phyloP scores from a whole-genome alignment of 1,139 yeast species.

The Pichia sorboxylosa region DNA sequence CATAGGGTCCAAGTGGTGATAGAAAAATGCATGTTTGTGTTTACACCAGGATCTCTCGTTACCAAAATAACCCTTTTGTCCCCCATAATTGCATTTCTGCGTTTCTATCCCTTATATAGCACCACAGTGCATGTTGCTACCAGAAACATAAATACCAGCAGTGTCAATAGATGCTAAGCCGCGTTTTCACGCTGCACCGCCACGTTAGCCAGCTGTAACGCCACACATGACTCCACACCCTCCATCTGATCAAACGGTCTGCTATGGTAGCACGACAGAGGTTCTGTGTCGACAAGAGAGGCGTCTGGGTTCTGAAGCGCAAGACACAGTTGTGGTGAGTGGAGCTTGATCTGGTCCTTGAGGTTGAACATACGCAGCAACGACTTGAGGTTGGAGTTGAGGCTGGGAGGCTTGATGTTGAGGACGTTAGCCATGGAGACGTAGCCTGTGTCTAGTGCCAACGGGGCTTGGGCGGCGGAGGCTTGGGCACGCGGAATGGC shows the following conservation, averaged over 20 bases:
- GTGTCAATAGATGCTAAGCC: too few relatives aligned
- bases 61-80: too few relatives aligned
- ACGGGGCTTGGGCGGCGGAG: neutral
- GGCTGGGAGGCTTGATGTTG: constrained; percentile 22
- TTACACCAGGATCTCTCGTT: too few relatives aligned
- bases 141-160: too few relatives aligned
- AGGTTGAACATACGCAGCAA: constrained; percentile 15
- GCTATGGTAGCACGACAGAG: constrained; percentile 26
- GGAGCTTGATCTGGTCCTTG: constrained; percentile 16
- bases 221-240: constrained; percentile 50
- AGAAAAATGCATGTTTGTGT: too few relatives aligned
- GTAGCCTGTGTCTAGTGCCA: neutral
- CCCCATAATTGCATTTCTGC: too few relatives aligned
- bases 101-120: too few relatives aligned
- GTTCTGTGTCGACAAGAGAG: constrained; percentile 15
- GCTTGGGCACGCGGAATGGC: neutral
- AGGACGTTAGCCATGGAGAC: constrained; percentile 13
- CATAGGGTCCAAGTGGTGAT: too few relatives aligned
- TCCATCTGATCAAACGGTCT: constrained; percentile 58
- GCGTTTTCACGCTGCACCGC: constrained; percentile 63
- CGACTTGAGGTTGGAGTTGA: constrained; percentile 20
- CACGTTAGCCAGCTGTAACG: constrained; percentile 66
- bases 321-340: constrained; percentile 11
- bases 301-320: constrained; percentile 11
- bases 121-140: too few relatives aligned